Base-by-base conservation (phyloP, 2,329 filamentous ascomycete species). In the Epichloe festucae region DNA sequence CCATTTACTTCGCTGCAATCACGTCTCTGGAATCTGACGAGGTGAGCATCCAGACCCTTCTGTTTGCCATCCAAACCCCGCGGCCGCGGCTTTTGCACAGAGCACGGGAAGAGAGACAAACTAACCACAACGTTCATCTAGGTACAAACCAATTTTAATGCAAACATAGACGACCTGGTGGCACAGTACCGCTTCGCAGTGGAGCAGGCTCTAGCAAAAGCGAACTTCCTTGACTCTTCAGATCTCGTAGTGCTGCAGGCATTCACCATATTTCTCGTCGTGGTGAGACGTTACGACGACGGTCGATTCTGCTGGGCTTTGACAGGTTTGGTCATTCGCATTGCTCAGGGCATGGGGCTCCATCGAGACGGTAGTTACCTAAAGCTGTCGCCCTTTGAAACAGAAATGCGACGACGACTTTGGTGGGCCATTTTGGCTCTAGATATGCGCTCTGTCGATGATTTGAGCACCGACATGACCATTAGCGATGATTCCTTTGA, bases 401-500 rank as follows among this genome's bases (percentile, higher is more conserved):
- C 73, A 1, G 79, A 84, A 59, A 75, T 82, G 63, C 70, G 80
- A 39, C 70, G 81, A 21, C 70, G 81, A 2, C 61, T 83, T 0
- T 84, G 80, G 76, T 82, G 77, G 72, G 69, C 74, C n/a, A 70
- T 84, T 10, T 66, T 79, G 41, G 67, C 75, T 3, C 66, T 83
- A 0, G 81, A 85, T 56, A 63, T 76, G 3, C 71, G 75, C 8
- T 70, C 74, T 0, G 72, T 76, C 3, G 78, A 82, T 54, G 74
- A 79, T 51, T 66, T 75, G 3, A 77, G 76, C 11, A 71, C 69
- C 17, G 73, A 71, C 45, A 65, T 75, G 17, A 68, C 66, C 4
- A 69, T 76, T 14, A 58, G 66, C 11, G 67, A 69, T 4, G 57
- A 61, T 10, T 61, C 62, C 3, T 77, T 70, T 43, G 75, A 79